Percentiles rank a stretch among this genome's conserved stretches.
phyloP scores from a whole-genome alignment of 805 yeast genomes.

The Barnettozyma sp. region DNA sequence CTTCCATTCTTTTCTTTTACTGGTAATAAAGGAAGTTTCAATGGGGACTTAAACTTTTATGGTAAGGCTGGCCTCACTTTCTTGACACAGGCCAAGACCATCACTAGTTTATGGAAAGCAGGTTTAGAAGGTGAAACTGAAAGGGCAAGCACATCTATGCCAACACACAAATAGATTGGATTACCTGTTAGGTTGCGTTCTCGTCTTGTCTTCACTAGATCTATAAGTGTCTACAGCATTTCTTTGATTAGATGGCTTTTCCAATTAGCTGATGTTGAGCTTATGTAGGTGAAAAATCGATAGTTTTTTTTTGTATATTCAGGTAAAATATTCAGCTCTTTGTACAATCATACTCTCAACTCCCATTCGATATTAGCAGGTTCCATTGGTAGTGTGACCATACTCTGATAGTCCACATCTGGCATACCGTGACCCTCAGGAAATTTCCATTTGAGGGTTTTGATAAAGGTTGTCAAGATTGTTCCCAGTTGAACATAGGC shows the following conservation, averaged over 20 bases:
- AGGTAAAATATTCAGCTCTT: neutral
- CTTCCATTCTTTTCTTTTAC: conserved; percentile 78
- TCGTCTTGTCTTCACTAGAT: no score
- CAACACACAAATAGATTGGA: conserved; percentile 55
- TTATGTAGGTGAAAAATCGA: neutral
- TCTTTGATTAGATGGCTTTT: neutral
- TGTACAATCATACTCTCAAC: conserved; percentile 38
- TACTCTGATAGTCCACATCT: conserved; percentile 70
- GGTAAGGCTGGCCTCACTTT: conserved; percentile 71
- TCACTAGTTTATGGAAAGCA: conserved; percentile 60
- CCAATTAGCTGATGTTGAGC: neutral
- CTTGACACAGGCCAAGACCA: conserved; percentile 70
- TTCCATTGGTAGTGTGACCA: conserved; percentile 85
- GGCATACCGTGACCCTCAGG: conserved; percentile 53
- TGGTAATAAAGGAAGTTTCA: conserved; percentile 67
- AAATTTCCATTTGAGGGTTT: conserved; percentile 70
- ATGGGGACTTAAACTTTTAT: conserved; percentile 74
- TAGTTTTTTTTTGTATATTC: neutral
- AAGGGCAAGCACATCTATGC: conserved; percentile 61
- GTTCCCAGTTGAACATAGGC: conserved; percentile 92
- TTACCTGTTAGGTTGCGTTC: no score
- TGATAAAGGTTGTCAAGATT: conserved; percentile 65
- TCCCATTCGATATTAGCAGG: conserved; percentile 73
- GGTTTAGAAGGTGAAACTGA: conserved; percentile 38
- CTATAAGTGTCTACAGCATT: no score